Base-by-base conservation (phyloP, 2,329 filamentous ascomycete species). In the Colletotrichum melonis region DNA sequence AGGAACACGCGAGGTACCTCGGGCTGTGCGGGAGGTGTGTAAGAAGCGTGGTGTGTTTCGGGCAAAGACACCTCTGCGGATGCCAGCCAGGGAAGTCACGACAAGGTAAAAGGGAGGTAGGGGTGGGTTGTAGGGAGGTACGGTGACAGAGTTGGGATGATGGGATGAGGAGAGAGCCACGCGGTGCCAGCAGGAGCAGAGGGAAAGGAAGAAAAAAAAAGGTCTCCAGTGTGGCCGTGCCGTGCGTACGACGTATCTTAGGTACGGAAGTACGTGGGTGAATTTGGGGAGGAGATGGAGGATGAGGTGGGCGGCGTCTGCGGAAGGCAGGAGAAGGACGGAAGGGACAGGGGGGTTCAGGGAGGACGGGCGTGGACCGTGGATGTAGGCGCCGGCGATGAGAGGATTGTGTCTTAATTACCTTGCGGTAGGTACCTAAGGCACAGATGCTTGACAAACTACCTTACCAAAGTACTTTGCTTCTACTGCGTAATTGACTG, bases 1-100 rank as follows among this genome's bases (percentile, higher is more conserved):
- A 57, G 52, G 32, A 14, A 49, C 46, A 38, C 12, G 26, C 5
- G 8, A 38, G 28, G 69, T 72, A 72, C 69, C 46, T 62, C 26
- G 65, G 55, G 49, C 35, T 42, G 46, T 46, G 24, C 19, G 35
- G 54, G 54, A 28, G 22, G 54, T 35, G 49, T 57, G 63, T 65
- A 55, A 49, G 60, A 49, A n/a, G 35, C 11, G 69, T 57, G 58
- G 71, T 71, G 57, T 63, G 68, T 67, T 74, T 74, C 57, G 63
- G 72, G 68, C 30, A 59, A 58, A 72, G 72, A 72, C 72, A 72
- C 63, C 57, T 67, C 68, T 74, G 24, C 35, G 63, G 62, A 32
- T 62, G 57, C 57, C 52, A 68, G 35, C 30, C 22, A 59, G 52
- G 26, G 26, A 49, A 26, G 28, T n/a, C 38, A 46, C 19, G 26